Conservation (phyloP, 2,329 filamentous ascomycete genomes). For the Fusarium sambucinum region DNA sequence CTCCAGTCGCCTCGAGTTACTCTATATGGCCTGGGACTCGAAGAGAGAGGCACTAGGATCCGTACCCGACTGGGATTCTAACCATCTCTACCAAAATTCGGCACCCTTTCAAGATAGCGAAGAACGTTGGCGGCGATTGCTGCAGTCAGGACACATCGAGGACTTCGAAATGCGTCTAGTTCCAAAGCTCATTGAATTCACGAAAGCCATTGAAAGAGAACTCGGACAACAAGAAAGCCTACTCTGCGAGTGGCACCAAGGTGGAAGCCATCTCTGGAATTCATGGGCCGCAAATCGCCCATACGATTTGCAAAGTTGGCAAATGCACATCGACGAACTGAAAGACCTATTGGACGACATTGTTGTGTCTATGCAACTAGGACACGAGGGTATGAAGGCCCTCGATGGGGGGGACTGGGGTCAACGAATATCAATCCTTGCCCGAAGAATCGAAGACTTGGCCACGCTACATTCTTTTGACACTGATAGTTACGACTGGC, state of each 20-base stretch:
- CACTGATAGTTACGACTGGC: constrained; percentile 33
- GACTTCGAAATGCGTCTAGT: constrained; percentile 30
- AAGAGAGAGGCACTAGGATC: neutral
- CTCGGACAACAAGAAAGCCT: constrained; percentile 36
- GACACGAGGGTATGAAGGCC: constrained; percentile 1
- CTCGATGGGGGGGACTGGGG: constrained; percentile 31
- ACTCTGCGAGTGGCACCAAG: constrained; percentile 43
- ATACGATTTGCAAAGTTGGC: constrained; percentile 20
- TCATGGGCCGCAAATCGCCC: constrained; percentile 16
- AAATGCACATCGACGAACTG: constrained; percentile 1
- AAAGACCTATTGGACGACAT: neutral
- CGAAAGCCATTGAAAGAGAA: constrained; percentile 29
- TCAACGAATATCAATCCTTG: constrained; percentile 16
- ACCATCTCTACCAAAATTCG: neutral
- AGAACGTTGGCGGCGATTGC: constrained; percentile 2
- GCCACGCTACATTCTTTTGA: constrained; percentile 17
- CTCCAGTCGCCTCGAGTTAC: neutral
- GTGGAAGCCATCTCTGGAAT: constrained; percentile 25
- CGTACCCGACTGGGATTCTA: constrained; percentile 20
- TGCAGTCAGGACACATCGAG: neutral
- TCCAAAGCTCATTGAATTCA: constrained; percentile 35
- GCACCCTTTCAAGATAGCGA: neutral
- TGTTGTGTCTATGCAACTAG: neutral
- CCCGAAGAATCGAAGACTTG: constrained; percentile 26
- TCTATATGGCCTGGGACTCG: constrained; percentile 2